Conservation (phyloP, 805 yeast species). For the Hanseniaspora vineae region DNA sequence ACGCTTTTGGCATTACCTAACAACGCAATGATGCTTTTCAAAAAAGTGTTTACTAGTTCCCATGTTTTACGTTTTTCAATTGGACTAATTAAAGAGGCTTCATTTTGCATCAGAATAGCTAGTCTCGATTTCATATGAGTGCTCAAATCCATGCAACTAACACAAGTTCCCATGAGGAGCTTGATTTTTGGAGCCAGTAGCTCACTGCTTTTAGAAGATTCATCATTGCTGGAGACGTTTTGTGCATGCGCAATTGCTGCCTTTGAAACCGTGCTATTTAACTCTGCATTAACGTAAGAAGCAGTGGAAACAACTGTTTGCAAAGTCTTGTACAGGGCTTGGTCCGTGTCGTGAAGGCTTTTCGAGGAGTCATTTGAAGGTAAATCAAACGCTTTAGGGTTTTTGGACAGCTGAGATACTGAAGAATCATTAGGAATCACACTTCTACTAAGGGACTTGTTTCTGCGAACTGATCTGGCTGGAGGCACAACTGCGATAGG, state of each 20-base stretch:
- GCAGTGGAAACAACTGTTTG: conserved; percentile 56
- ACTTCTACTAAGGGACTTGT: no score
- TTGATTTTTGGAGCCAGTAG: conserved; percentile 49
- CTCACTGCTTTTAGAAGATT: conserved; percentile 21
- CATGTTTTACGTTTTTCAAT: conserved; percentile 36
- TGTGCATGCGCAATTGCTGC: conserved; percentile 46
- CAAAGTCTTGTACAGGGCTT: conserved; percentile 5
- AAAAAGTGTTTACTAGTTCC: conserved; percentile 73
- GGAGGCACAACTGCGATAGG: no score
- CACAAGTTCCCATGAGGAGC: conserved; percentile 67
- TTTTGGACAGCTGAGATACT: neutral
- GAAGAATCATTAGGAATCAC: neutral
- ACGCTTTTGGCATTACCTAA: conserved; percentile 73
- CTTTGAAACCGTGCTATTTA: conserved; percentile 53
- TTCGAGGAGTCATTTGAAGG: no score
- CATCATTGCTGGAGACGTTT: conserved; percentile 21
- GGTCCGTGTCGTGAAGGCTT: neutral
- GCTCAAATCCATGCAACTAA: conserved; percentile 72
- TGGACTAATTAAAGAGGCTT: neutral
- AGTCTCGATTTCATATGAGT: conserved; percentile 47
- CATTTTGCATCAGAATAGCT: conserved; percentile 27
- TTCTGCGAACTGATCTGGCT: no score
- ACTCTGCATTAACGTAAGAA: conserved; percentile 62
- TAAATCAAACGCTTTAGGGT: no score
- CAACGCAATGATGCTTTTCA: conserved; percentile 73